A percentile compares a stretch with the other conserved stretches of the same genome.
Conservation (phyloP, 2,329 filamentous ascomycete species). For the Helotiales sp. region DNA sequence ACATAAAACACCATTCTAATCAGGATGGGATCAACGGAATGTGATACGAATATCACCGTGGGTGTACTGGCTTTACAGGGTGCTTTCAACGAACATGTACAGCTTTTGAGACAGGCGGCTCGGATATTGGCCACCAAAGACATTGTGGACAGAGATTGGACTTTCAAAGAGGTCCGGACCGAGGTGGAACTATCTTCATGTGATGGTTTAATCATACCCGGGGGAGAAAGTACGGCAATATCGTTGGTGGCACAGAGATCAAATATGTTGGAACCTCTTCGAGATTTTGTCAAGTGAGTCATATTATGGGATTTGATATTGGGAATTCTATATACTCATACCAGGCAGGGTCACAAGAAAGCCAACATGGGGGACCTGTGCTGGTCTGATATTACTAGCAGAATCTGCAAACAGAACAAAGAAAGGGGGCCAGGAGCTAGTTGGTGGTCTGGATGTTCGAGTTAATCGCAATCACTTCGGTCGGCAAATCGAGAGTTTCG, state of each 20-base stretch:
- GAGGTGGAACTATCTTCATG: constrained; percentile 71
- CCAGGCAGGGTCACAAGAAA: constrained; percentile 68
- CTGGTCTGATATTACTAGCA: constrained; percentile 88
- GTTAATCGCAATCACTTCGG: constrained; percentile 97
- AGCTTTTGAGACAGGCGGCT: constrained; percentile 73
- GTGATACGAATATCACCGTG: constrained; percentile 51
- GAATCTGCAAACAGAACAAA: constrained; percentile 89
- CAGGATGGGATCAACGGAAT: constrained; percentile 30
- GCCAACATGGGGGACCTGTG: constrained; percentile 95
- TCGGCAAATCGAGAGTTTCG: constrained; percentile 89
- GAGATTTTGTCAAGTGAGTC: constrained; percentile 87
- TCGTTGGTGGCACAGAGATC: constrained; percentile 84
- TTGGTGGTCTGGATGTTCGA: constrained; percentile 87
- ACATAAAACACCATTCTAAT: not conserved
- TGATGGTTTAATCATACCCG: constrained; percentile 86
- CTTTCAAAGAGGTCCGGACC: constrained; percentile 81
- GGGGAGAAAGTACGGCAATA: constrained; percentile 94
- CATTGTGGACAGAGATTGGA: constrained; percentile 29
- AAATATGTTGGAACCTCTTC: constrained; percentile 79
- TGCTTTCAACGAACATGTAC: constrained; percentile 87
- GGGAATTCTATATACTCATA: constrained; percentile 23
- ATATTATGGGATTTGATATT: constrained; percentile 14
- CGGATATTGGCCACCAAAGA: constrained; percentile 47
- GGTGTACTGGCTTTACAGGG: constrained; percentile 82
- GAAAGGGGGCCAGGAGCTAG: constrained; percentile 87